phyloP scores from a whole-genome alignment of 1,139 yeast genomes.

The Magnusiomyces sp. region DNA sequence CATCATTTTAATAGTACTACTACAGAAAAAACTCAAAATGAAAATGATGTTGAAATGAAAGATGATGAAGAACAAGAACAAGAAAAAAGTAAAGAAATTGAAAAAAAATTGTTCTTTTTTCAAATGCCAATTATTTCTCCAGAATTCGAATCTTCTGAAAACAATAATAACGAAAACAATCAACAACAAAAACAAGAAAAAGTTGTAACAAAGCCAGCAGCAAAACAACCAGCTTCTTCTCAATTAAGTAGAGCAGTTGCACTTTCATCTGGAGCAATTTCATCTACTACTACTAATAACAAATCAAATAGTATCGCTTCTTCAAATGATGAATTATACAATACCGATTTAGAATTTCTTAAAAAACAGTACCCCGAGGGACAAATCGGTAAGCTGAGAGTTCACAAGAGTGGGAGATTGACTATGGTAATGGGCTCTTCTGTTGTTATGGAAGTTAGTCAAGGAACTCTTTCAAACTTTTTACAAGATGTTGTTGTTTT shows the following conservation, averaged over 20 bases:
- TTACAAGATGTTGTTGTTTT: constrained; percentile 68
- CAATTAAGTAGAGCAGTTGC: no score
- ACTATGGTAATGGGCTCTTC: constrained; percentile 67
- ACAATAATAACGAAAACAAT: constrained; percentile 19
- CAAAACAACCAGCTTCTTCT: no score
- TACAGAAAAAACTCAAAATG: constrained; percentile 16
- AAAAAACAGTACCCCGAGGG: constrained; percentile 37
- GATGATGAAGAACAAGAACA: not conserved
- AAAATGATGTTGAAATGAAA: not conserved
- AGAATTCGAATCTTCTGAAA: constrained; percentile 31
- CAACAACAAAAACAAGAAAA: no score
- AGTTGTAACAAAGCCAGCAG: no score
- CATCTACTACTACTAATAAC: no score
- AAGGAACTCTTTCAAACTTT: constrained; percentile 67
- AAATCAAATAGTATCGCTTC: no score
- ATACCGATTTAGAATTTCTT: no score
- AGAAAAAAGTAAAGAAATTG: constrained; percentile 21
- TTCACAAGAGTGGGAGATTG: constrained; percentile 75
- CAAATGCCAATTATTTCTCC: constrained; percentile 72
- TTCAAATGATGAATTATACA: no score
- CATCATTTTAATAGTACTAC: no score
- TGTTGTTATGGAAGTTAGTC: constrained; percentile 57
- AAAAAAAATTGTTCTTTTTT: constrained; percentile 45
- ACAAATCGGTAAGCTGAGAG: constrained; percentile 58
- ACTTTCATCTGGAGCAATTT: no score